Base-by-base conservation (phyloP, 139 green algal genomes). In the Bryopsis sp. region DNA sequence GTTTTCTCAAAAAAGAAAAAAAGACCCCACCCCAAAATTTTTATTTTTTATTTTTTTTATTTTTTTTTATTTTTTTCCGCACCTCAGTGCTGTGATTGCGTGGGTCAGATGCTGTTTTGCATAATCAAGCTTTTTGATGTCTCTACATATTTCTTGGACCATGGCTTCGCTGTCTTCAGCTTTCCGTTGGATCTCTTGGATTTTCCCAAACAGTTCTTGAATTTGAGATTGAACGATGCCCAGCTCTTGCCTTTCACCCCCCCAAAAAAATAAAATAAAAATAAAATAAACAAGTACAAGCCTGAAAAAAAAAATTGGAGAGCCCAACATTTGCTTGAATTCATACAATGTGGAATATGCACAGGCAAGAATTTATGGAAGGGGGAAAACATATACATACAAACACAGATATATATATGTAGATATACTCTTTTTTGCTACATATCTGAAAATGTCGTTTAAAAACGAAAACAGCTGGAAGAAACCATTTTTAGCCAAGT, bases 71-170 rank as follows among this genome's bases (percentile, higher is more conserved):
- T 26, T 26, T 50, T 26, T 50, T 19, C 11, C 43, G 43, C 15
- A 67, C 59, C 94, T 72, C 38, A 99, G 78, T 6, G 89, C 86
- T 7, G 94, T 98, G 76, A 99, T 98, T 68, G 90, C 90, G 78
- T 82, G 78, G 0, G 91, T 97, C 5, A 99, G 82, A 79, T 98
- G 90, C 61, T 85, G 85, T 82, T 99, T 99, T 24, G 94, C 94
- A 62, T 81, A 90, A 78, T 99, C 94, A 31, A 99, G 83, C 79
- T 95, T 96, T 68, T 88, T 86, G 71, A 98, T 97, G 81, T 97
- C 92, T 3, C 89, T 86, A 84, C 90, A 97, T 47, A 98, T 98
- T 72, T 98, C 93, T 73, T 97, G 88, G 37, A 98, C 92, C 85
- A 97, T 92, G 19, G 78, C 76, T 78, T 99, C 90, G 64, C 82